A percentile compares a stretch with the other conserved stretches of the same genome.
Evolutionary conservation across 2,329 filamentous ascomycete species (phyloP).

Genomic region (Sphaerulina vaccinii): DNA sequence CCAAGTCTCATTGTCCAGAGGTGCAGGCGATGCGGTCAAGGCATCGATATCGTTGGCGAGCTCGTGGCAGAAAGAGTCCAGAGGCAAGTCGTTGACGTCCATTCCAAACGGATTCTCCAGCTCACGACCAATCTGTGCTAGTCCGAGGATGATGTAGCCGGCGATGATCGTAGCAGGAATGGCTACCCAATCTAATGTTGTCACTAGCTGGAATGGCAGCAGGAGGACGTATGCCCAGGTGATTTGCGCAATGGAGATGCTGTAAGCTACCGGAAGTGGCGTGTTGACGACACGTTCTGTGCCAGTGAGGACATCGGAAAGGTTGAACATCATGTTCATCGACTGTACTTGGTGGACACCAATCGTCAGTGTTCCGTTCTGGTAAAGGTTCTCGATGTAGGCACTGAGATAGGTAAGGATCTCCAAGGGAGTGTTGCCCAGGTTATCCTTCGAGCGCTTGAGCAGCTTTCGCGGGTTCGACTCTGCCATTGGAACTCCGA

Average conservation of each 20-base stretch:
- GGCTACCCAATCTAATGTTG: slow-evolving; percentile 65
- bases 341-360: slow-evolving; percentile 61
- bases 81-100: slow-evolving; percentile 77
- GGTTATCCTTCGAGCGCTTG: slow-evolving; percentile 68
- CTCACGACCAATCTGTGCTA: slow-evolving; percentile 73
- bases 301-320: slow-evolving; percentile 72
- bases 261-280: slow-evolving; percentile 78
- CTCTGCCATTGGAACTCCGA: slow-evolving; percentile 73
- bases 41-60: slow-evolving; percentile 72
- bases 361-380: slow-evolving; percentile 55
- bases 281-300: slow-evolving; percentile 79
- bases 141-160: slow-evolving; percentile 79
- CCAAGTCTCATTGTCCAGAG: slow-evolving; percentile 52
- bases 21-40: slow-evolving; percentile 60
- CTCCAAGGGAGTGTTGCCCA: slow-evolving; percentile 82
- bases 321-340: slow-evolving; percentile 56
- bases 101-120: slow-evolving; percentile 83
- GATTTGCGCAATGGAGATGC: slow-evolving; percentile 81
- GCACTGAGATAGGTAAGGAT: slow-evolving; percentile 70
- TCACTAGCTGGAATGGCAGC: slow-evolving; percentile 76
- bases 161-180: slow-evolving; percentile 70
- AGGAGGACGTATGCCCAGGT: slow-evolving; percentile 80
- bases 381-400: slow-evolving; percentile 62
- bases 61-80: slow-evolving; percentile 75
- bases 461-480: slow-evolving; percentile 76